Evolutionary conservation across 257 asterid species (phyloP), one percentile per base, ranked within the genome.

Genomic region (Ilex aquifolium): DNA sequence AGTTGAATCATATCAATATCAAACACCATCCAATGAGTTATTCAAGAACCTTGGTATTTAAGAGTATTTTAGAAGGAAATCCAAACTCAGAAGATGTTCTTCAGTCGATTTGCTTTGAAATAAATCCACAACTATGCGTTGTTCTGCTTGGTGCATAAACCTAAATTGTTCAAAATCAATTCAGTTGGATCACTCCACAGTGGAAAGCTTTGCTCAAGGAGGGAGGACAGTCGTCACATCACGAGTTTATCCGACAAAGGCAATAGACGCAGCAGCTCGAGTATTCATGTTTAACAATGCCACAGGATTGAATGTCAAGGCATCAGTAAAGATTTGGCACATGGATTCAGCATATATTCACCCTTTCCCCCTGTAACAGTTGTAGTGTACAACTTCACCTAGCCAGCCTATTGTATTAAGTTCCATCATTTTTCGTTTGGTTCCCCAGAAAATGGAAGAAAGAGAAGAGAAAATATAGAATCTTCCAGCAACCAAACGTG

Each of bases 131-230:
- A 21, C 27, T 4, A 4, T 36, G 7, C 5, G 1, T 4, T 36
- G 7, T 36, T 46, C 52, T 4, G 52, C n/a, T 10, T 1, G 10
- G 4, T 46, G 52, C 13, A 46, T 46, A 10, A 10, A 10, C 13
- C 4, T 46, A 46, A 4, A 46, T 46, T 46, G 3, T 46, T 46
- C 6, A 10, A 46, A 46, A 7, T 46, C 15, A 11, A 9, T 63
- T 9, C 65, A 83, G 97, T 96, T 84, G 17, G 97, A 91, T 77
- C 97, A 91, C 64, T 91, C 97, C 8, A 85, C 84, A 7, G 78
- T 85, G 13, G 97, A 91, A 80, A 91, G 97, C 82, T 91, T 84
- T 72, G 96, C 83, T 21, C 97, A 91, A 72, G 96, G 91, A 57
- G 96, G 96, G 49, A 76, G 96, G 72, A 71, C 68, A 31, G 95